Base-by-base conservation (phyloP, 139 green algal species). In the Volvox africanus region DNA sequence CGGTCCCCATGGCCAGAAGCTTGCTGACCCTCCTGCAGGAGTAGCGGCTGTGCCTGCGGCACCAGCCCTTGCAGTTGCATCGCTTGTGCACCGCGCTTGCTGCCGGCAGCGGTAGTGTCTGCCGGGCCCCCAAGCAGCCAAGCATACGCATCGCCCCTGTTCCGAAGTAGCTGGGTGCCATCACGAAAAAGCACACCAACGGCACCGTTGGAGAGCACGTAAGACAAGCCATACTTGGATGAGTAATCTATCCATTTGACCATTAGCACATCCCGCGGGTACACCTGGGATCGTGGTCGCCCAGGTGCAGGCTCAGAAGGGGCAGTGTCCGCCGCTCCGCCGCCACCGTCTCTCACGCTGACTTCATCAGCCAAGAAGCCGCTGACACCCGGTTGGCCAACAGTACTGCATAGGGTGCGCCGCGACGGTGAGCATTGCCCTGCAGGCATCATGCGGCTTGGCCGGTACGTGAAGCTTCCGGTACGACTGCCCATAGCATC, bases 231-330 rank as follows among this genome's bases (percentile, higher is more conserved):
- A 61, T 91, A 91, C 76, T 76, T 76, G 32, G 87, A 79, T 13
- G 44, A 77, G 76, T 91, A 85, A 26, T 86, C 87, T 22, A 91
- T 18, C 87, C 87, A 91, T 35, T 91, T 86, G 24, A 91, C 87
- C 33, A 86, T 26, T 17, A 91, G 75, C 26, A 91, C 87, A 2
- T 79, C 76, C 55, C 87, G 80, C 24, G 50, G 55, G 16, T 86
- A 44, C 44, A 84, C 37, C 13, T 73, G 65, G 65, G 65, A 24
- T 73, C 24, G 65, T 28, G 65, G 16, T 28, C 65, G 65, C 65
- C 65, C 65, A 28, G 44, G 44, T 55, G 44, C 44, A 5, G 44
- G 44, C 44, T 5, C 44, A 55, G 44, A 55, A 9, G 44, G 44
- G 44, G 44, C 44, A 55, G 44, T 55, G 44, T 9, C 44, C 44